Evolutionary conservation across 176 grass and related monocot species (phyloP), one percentile per base, ranked within the genome.

Genomic region (Lolium multiflorum): DNA sequence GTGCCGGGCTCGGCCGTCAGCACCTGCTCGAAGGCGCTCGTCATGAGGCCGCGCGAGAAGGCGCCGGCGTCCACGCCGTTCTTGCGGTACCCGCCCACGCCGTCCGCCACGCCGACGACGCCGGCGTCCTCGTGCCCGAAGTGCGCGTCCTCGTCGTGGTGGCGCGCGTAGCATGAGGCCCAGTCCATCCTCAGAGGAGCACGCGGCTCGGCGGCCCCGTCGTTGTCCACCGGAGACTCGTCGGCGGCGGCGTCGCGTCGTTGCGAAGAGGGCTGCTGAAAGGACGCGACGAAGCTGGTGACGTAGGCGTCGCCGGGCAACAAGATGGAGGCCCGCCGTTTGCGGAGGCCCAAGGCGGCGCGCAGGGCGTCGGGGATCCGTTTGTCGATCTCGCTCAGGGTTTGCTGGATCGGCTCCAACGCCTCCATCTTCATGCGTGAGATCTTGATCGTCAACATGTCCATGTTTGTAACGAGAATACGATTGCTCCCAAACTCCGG

Each of bases 81-180:
- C 48, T 10, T 25, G 11, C 59, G 25, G 55, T 9, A 85, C 76
- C 17, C 46, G 16, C 88, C 88, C 21, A 89, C 87, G 12, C 87
- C 87, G 44, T 89, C 87, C 56, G 87, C 87, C 76, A 89, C 82
- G 44, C 76, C 66, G 56, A 84, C n/a, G 21, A 85, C 58, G 8
- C 58, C 57, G 81, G 51, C 51, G 1, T 47, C 77, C 44, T 5
- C 50, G 50, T 76, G 51, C 4, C n/a, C 74, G 76, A 89, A 89
- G 82, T 84, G 77, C 47, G 87, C 81, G 65, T 85, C 87, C 56
- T 89, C 76, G 57, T 64, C 71, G 70, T 89, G 77, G 31, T 0
- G 10, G 1, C 18, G 18, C 10, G 67, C 25, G 78, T 70, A 85
- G 71, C 82, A 86, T 0, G 83, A 57, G 9, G 48, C 60, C 35